A percentile compares a stretch with the other conserved stretches of the same genome.
phyloP scores from a whole-genome alignment of 345 rosid species.

The Pistacia vera region DNA sequence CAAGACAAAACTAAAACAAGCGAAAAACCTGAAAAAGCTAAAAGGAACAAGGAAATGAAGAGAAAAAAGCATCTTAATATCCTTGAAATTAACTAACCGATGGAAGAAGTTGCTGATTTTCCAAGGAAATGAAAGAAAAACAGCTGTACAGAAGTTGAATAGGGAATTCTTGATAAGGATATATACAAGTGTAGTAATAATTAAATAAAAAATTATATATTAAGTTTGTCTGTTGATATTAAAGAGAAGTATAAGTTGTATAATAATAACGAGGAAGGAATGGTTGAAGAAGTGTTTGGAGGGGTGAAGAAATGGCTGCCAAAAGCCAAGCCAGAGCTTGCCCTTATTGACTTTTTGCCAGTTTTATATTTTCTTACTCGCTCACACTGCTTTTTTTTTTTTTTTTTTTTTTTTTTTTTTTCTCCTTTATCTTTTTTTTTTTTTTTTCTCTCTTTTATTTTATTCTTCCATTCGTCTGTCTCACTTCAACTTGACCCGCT shows the following conservation, averaged over 20 bases:
- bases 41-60: background rate
- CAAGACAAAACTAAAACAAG: slow-evolving; percentile 10
- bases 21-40: slow-evolving; percentile 5
- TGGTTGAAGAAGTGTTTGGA: slow-evolving; percentile 1
- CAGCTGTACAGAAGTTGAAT: slow-evolving; percentile 1
- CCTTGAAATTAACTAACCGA: slow-evolving; percentile 19
- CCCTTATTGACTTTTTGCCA: slow-evolving; percentile 26
- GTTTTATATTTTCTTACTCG: background rate
- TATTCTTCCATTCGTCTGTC: no score
- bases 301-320: slow-evolving; percentile 19
- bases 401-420: no score
- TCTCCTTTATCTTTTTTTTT: no score
- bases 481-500: no score
- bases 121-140: slow-evolving; percentile 5
- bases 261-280: background rate
- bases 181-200: background rate
- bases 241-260: background rate
- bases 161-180: slow-evolving; percentile 10
- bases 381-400: no score
- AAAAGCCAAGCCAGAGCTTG: slow-evolving; percentile 20
- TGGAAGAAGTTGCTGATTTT: slow-evolving; percentile 18
- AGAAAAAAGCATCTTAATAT: slow-evolving; percentile 12
- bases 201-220: background rate
- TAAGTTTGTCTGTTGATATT: background rate
- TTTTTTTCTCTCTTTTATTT: no score